Evolutionary conservation across 176 grass and related monocot genomes (phyloP), one percentile per base, ranked within the genome.

Genomic region (Carex kokanica): DNA sequence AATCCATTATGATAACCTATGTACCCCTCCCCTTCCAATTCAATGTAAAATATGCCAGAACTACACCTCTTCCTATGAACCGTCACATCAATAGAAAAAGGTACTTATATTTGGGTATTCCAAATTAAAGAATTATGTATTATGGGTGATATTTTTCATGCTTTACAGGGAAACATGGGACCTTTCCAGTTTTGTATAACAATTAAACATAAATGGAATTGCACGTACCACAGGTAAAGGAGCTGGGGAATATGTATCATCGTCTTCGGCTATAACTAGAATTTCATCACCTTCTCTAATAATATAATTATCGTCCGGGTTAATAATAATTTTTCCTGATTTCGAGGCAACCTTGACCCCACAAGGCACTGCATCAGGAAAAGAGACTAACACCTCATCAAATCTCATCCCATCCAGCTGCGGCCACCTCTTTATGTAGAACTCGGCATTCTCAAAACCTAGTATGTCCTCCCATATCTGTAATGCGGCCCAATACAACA

Each of bases 391-490:
- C 69, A 95, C 92, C 88, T 98, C 89, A 81, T 85, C 89, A 88
- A 98, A 98, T 53, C 74, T 80, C 86, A 95, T 88, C 74, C 84
- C 95, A 87, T 98, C 92, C 80, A 98, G 92, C 85, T 98, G 85
- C 53, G 90, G 87, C 95, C 95, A 98, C 58, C 92, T 84, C 89
- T 98, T 95, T 79, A 98, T 93, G 82, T 98, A 98, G 55, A 98
- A 98, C 36, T 98, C 95, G 10, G 95, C 95, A 84, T 98, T 98
- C 83, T 95, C 95, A 84, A 98, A 98, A 85, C 95, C 95, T 83
- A 98, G 84, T 86, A 98, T 98, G 83, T 98, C 95, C 85, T 98
- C 95, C 95, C 95, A 98, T 95, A 98, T 95, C 95, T 98, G 87
- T 81, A 93, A 79, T 54, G 49, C 54, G 21, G 45, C 49, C 73